These are phyloP conservation scores for Periglandula ipomoeae DNA, from an alignment of 2,329 filamentous ascomycete genomes.

Conservation along the genomic window DNA sequence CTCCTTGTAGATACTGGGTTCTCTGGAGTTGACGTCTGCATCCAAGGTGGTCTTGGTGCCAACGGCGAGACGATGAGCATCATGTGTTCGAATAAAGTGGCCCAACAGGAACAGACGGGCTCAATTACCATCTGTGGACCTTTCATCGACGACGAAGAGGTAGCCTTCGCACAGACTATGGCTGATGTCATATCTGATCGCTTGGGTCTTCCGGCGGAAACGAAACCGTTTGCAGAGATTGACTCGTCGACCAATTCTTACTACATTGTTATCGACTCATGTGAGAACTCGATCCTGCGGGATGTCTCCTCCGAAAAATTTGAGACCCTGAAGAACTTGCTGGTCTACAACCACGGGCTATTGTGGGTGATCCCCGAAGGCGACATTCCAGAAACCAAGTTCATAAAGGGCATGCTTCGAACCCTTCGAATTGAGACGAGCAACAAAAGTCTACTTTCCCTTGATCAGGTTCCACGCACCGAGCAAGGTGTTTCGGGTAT, in stretches of 20 bases:
- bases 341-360: constrained; percentile 6
- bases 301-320: constrained; percentile 5
- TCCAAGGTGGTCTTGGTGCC: neutral
- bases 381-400: constrained; percentile 3
- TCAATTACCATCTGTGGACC: constrained; percentile 5
- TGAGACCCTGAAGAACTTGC: constrained; percentile 4
- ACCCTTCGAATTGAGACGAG: constrained; percentile 7
- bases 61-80: neutral
- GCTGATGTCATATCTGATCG: constrained; percentile 1
- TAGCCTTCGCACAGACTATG: constrained; percentile 3
- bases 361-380: constrained; percentile 9
- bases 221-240: constrained; percentile 1
- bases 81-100: constrained; percentile 3
- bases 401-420: constrained; percentile 9
- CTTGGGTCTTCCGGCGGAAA: neutral
- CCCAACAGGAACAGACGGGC: neutral
- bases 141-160: constrained; percentile 2
- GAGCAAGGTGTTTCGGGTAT: constrained; percentile 3
- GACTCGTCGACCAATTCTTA: neutral
- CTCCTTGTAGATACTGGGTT: constrained; percentile 7
- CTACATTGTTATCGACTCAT: constrained; percentile 6
- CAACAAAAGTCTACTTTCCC: constrained; percentile 2
- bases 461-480: constrained; percentile 5
- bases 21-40: constrained; percentile 7
- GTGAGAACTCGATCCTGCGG: neutral